phyloP scores from a whole-genome alignment of 208 protist species.

The Trypanosoma boissoni region DNA sequence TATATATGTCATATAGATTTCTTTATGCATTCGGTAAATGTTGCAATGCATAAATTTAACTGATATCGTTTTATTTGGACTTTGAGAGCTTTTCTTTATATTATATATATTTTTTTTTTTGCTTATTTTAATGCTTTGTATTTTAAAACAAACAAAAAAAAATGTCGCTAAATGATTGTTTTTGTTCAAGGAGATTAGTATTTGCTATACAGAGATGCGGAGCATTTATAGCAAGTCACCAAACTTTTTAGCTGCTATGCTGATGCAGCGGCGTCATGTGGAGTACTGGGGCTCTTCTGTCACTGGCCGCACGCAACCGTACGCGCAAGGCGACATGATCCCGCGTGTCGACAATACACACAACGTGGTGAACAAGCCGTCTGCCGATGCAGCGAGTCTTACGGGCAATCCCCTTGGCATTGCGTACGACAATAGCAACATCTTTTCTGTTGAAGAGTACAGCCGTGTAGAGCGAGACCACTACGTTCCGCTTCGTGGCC shows the following conservation, averaged over 20 bases:
- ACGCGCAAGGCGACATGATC: slow-evolving; percentile 82
- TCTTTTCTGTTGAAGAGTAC: slow-evolving; percentile 68
- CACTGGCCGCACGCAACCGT: slow-evolving; percentile 78
- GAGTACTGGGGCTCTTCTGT: slow-evolving; percentile 84
- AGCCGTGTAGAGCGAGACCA: slow-evolving; percentile 68
- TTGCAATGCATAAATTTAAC: too few relatives aligned
- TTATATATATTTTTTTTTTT: slow-evolving; percentile 16
- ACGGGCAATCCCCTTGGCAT: slow-evolving; percentile 71
- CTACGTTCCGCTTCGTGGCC: slow-evolving; percentile 67
- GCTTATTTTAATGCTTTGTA: slow-evolving; percentile 6
- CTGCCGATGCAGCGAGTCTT: slow-evolving; percentile 49
- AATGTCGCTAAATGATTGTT: too few relatives aligned
- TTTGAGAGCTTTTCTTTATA: too few relatives aligned
- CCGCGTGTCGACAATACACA: slow-evolving; percentile 73
- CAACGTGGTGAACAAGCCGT: slow-evolving; percentile 49
- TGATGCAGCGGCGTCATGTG: slow-evolving; percentile 52
- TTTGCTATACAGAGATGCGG: too few relatives aligned
- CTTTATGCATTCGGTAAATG: too few relatives aligned
- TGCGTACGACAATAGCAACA: slow-evolving; percentile 75
- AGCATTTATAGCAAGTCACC: slow-evolving; percentile 2
- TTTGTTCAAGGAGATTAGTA: too few relatives aligned
- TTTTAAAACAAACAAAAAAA: slow-evolving; percentile 1
- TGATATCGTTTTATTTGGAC: too few relatives aligned
- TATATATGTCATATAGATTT: too few relatives aligned
- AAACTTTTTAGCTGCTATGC: slow-evolving; percentile 18